A percentile compares a stretch with the other conserved stretches of the same genome.
These are phyloP conservation scores for Eleusine indica DNA, from an alignment of 176 grass and related monocot species.

Conservation along the genomic window DNA sequence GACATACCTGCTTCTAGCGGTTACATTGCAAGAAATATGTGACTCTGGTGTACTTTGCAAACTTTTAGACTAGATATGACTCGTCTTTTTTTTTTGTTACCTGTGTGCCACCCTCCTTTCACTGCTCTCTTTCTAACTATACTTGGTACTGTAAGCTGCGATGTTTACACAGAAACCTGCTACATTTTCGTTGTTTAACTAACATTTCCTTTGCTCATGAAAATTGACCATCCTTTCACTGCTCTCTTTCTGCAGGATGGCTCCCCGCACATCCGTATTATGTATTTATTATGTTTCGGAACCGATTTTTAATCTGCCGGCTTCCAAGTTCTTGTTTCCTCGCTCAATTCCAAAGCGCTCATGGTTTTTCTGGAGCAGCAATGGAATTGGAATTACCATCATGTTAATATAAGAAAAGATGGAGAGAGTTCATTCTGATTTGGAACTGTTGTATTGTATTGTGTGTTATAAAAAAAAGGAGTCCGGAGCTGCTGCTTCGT, in stretches of 20 bases:
- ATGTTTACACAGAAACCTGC: not conserved
- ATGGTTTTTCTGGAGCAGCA: slow-evolving; percentile 47
- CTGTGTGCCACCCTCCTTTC: not conserved
- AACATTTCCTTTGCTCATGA: slow-evolving; percentile 22
- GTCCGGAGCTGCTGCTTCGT: not conserved
- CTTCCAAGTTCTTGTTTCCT: not conserved
- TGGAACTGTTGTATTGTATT: slow-evolving; percentile 1
- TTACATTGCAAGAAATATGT: not conserved
- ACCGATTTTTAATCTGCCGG: not conserved
- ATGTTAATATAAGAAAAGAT: slow-evolving; percentile 3
- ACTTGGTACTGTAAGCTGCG: not conserved
- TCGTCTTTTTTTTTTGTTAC: not conserved
- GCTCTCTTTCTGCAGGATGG: not conserved
- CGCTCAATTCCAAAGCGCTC: slow-evolving; percentile 22
- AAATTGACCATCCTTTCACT: not conserved
- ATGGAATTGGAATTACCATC: slow-evolving; percentile 27
- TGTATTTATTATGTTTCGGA: not conserved
- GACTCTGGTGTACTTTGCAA: not conserved
- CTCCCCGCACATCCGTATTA: not conserved
- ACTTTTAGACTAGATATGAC: not conserved
- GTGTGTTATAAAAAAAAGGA: not conserved
- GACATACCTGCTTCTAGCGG: not conserved
- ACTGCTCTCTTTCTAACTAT: not conserved
- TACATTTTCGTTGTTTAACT: not conserved
- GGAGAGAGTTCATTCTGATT: slow-evolving; percentile 12